Percentiles rank a stretch among this genome's conserved stretches.
phyloP scores from a whole-genome alignment of 2,329 filamentous ascomycete species.

The Akanthomyces lecanii region DNA sequence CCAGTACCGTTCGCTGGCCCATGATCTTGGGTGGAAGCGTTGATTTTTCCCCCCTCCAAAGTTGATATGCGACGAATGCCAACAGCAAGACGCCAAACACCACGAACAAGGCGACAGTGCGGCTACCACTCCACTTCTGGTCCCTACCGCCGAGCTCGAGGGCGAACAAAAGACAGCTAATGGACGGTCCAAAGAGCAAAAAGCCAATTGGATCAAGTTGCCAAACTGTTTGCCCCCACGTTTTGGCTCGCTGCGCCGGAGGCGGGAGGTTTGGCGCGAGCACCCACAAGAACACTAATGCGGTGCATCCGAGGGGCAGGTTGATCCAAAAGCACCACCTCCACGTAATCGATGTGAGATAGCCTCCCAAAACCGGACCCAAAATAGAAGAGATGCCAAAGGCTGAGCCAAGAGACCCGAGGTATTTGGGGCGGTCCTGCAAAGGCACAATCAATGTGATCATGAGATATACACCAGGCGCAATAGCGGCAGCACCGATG shows the following conservation, averaged over 20 bases:
- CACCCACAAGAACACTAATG: conserved; percentile 25
- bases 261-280: conserved; percentile 31
- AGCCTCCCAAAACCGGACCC: conserved; percentile 25
- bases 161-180: conserved; percentile 37
- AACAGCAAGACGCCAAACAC: conserved; percentile 26
- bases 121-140: conserved; percentile 33
- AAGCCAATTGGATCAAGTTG: conserved; percentile 41
- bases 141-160: conserved; percentile 39
- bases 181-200: conserved; percentile 35
- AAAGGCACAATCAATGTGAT: conserved; percentile 33
- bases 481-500: conserved; percentile 40
- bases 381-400: conserved; percentile 25
- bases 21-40: conserved; percentile 34
- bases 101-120: conserved; percentile 35
- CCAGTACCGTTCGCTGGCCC: conserved; percentile 29
- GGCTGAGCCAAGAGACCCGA: conserved; percentile 22
- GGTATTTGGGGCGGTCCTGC: conserved; percentile 22
- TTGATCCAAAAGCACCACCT: conserved; percentile 31
- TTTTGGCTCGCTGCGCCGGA: conserved; percentile 18
- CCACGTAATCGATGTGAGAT: conserved; percentile 25
- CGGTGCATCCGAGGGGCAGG: conserved; percentile 26
- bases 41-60: conserved; percentile 34
- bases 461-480: conserved; percentile 40
- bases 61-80: conserved; percentile 32
- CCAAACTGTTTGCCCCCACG: conserved; percentile 34